These are phyloP conservation scores for Phyllosticta citriasiana DNA, from an alignment of 2,329 filamentous ascomycete species.

Conservation along the genomic window DNA sequence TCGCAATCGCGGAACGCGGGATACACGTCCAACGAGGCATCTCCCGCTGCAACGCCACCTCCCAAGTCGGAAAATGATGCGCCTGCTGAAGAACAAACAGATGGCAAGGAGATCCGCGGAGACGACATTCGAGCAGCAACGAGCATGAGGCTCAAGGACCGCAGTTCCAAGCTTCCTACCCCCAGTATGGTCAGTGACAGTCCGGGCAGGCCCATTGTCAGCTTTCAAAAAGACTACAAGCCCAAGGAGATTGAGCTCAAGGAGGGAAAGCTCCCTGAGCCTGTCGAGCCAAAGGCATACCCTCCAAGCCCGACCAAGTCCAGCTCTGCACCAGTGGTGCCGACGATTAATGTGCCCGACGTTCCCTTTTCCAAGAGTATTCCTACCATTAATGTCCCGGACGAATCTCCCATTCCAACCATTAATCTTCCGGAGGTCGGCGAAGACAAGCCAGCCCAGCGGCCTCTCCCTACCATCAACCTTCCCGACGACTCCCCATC, in stretches of 20 bases:
- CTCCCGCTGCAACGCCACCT: constrained; percentile 3
- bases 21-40: constrained; percentile 54
- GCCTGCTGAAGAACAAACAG: constrained; percentile 36
- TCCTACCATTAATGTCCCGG: constrained; percentile 20
- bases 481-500: constrained; percentile 33
- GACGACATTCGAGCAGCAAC: constrained; percentile 87
- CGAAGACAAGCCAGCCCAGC: constrained; percentile 2
- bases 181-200: constrained; percentile 86
- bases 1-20: constrained; percentile 71
- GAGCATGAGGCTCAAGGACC: constrained; percentile 76
- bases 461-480: constrained; percentile 34
- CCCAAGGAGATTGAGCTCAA: constrained; percentile 65
- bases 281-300: constrained; percentile 15
- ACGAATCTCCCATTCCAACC: neutral
- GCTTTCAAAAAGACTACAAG: constrained; percentile 82
- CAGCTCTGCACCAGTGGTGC: constrained; percentile 33
- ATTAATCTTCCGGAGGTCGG: neutral
- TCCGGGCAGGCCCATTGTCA: constrained; percentile 89
- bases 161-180: constrained; percentile 76
- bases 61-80: constrained; percentile 22
- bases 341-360: constrained; percentile 43
- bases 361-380: constrained; percentile 19
- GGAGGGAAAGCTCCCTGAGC: constrained; percentile 24
- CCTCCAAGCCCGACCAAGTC: constrained; percentile 21
- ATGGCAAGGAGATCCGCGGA: constrained; percentile 72